A percentile compares a stretch with the other conserved stretches of the same genome.
Evolutionary conservation across 257 asterid species (phyloP).

Genomic region (Lycium barbarum): DNA sequence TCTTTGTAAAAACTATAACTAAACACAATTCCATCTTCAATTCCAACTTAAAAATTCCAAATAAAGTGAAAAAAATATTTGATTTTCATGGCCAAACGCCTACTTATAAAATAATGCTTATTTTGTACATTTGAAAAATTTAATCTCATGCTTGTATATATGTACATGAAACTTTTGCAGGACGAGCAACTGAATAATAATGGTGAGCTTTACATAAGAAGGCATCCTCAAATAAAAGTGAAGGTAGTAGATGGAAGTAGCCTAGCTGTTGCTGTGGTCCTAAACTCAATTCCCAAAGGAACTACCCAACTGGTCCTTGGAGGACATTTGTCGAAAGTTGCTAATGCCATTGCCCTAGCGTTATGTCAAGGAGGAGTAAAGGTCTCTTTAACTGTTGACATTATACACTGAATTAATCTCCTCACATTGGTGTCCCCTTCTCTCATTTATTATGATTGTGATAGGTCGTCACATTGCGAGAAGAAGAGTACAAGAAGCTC

Average conservation of each 20-base stretch:
- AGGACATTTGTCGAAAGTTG: constrained; percentile 41
- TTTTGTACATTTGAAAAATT: no score
- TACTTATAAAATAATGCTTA: no score
- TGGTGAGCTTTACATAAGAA: constrained; percentile 44
- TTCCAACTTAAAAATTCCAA: no score
- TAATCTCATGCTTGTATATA: not conserved
- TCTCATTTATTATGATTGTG: constrained; percentile 19
- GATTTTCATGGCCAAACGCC: no score
- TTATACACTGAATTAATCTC: not conserved
- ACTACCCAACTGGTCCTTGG: constrained; percentile 37
- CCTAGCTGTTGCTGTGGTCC: constrained; percentile 44
- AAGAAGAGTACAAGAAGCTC: constrained; percentile 68
- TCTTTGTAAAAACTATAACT: no score
- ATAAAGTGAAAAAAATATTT: no score
- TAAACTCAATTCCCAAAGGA: constrained; percentile 46
- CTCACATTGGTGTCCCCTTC: not conserved
- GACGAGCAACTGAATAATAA: constrained; percentile 40
- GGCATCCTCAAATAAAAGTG: constrained; percentile 36
- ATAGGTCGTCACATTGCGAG: constrained; percentile 56
- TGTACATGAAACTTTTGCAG: constrained; percentile 27
- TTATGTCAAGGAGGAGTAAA: constrained; percentile 39
- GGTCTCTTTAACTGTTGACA: constrained; percentile 25
- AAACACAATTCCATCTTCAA: no score
- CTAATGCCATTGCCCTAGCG: constrained; percentile 34
- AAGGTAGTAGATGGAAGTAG: constrained; percentile 53